Evolutionary conservation across 1,139 yeast genomes (phyloP), one percentile per base, ranked within the genome.

Genomic region (Blastobotrys serpentis): DNA sequence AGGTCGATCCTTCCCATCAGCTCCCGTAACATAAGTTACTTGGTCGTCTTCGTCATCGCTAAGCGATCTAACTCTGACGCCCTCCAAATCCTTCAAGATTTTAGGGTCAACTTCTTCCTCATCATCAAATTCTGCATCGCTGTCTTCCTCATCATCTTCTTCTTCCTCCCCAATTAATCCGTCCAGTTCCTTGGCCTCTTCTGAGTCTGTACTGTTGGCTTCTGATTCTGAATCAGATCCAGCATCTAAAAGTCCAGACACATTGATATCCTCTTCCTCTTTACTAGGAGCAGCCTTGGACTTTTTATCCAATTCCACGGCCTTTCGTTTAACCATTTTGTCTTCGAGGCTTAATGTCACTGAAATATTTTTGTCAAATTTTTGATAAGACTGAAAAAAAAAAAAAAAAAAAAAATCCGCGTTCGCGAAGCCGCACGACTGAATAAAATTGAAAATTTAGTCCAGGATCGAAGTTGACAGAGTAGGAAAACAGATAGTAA

Each of bases 1-100:
- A 7, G 82, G 69, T 64, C 98, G 76, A 14, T 82, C 81, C 48
- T 77, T 73, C 7, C 97, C 97, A 67, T 90, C 96, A 0, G 96
- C 82, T 59, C 78, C 75, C 8, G 58, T 56, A 22, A 60, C 55
- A 44, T 59, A 63, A 13, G 60, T 52, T 36, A 59, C 56, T 14
- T 56, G 60, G 11, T 53, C 55, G 13, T 59, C 63, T 14, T 57
- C 13, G 19, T 57, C 64, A 33, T 45, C 51, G 36, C 47, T 48
- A 30, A 51, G 53, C 3, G 56, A 54, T 42, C 52, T 51, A 33
- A 56, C 58, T 17, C 48, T 48, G 45, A 54, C 23, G 40, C 56
- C 55, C 16, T 53, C 56, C 44, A 55, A 50, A 39, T 55, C 59
- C 36, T 48, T 48, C 34, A 52, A 47, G 23, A 55, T 48, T 13